A percentile compares a stretch with the other conserved stretches of the same genome.
Conservation (phyloP, 1,139 yeast genomes). For the Schwanniomyces etchellsii region DNA sequence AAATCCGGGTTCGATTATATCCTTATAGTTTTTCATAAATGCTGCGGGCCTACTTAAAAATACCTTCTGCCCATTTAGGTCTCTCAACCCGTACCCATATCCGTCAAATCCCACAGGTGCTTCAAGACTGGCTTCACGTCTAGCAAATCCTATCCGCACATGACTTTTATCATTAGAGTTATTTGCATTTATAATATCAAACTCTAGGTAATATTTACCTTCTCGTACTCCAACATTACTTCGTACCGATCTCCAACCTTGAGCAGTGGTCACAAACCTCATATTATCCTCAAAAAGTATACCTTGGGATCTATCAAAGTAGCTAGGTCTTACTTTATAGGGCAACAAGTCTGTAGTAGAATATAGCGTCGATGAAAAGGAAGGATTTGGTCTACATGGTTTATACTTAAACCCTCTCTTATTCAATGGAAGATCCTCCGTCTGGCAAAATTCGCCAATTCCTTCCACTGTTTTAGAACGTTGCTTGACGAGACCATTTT, state of each 20-base stretch:
- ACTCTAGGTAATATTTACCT: constrained; percentile 81
- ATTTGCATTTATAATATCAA: constrained; percentile 45
- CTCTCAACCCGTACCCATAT: constrained; percentile 88
- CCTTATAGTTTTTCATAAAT: constrained; percentile 29
- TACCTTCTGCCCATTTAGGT: constrained; percentile 70
- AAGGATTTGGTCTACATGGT: constrained; percentile 71
- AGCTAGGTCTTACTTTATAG: constrained; percentile 52
- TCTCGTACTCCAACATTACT: constrained; percentile 72
- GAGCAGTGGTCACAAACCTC: constrained; percentile 44
- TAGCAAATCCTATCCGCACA: constrained; percentile 74
- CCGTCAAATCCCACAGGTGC: constrained; percentile 97
- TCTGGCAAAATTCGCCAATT: constrained; percentile 31
- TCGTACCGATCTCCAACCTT: constrained; percentile 81
- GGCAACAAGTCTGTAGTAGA: constrained; percentile 76
- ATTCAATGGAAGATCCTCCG: constrained; percentile 78
- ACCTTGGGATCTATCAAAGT: constrained; percentile 69
- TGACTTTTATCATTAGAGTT: constrained; percentile 39
- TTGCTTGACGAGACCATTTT: constrained; percentile 6
- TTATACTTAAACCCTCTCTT: constrained; percentile 77
- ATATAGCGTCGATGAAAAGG: constrained; percentile 55
- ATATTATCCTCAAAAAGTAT: constrained; percentile 41
- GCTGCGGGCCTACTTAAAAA: constrained; percentile 67
- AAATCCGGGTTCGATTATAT: constrained; percentile 35
- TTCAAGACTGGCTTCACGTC: constrained; percentile 85
- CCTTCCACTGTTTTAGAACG: constrained; percentile 5